Base-by-base conservation (phyloP, 2,329 filamentous ascomycete genomes). In the Penicillium verrucosum region DNA sequence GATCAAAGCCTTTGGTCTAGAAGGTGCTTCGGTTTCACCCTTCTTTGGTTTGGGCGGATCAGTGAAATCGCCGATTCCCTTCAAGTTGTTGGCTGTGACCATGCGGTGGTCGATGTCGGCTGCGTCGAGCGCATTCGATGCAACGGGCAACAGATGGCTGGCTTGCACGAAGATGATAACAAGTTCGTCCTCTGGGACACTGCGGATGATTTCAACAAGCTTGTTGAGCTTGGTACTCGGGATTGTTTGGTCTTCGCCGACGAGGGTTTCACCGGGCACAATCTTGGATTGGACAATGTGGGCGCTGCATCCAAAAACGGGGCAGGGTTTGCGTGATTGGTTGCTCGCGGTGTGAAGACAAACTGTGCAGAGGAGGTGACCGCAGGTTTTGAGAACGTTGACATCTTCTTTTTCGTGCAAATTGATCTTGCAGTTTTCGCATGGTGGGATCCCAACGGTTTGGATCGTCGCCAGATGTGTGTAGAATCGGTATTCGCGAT, bases 111-210 rank as follows among this genome's bases (percentile, higher is more conserved):
- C 61, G 49, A 76, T 73, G 0, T 58, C 40, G 2, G 70, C 68
- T 5, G 60, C 34, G 8, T 62, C 40, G 6, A 77, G 57, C 3
- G 70, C 71, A 21, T 62, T 60, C 3, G 65, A 68, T 9, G 67
- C 66, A 0, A 77, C 73, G 0, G 72, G 57, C 49, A 81, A 73
- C 32, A 83, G 69, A 12, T 79, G 73, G 0, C 68, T 64, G 43
- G 77, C 82, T 55, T 85, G 83, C 1, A 83, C 76, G 64, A 86
- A 86, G 1, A 86, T 60, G 8, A 86, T 69, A 0, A 80, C 78
- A 57, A 81, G 77, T n/a, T 86, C 82, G 0, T 73, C 65, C 0
- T 65, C 38, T 0, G 70, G 71, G 32, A 81, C 71, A 10, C 52
- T 49, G 8, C 72, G 58, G 25, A 85, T 70, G 3, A 85, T 66